phyloP scores from a whole-genome alignment of 306 rosid genomes.

The Ziziphus jujuba region DNA sequence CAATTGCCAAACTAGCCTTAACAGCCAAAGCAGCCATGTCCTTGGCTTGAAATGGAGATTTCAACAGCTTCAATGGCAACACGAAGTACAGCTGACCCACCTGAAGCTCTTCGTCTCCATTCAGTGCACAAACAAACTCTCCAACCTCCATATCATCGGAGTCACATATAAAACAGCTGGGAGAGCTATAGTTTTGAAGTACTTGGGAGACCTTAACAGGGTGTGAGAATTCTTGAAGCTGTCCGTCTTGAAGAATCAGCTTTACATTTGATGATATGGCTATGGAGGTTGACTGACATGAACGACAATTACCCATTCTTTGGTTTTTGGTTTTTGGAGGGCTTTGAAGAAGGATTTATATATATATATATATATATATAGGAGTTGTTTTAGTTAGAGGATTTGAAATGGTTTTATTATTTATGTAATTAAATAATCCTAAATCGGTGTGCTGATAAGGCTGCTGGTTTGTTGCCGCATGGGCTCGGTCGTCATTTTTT shows the following conservation, averaged over 20 bases:
- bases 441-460: too few species aligned
- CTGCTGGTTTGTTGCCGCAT: too few species aligned
- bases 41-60: constrained; percentile 13
- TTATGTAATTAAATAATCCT: too few species aligned
- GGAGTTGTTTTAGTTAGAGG: too few species aligned
- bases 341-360: not conserved
- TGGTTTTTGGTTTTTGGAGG: not conserved
- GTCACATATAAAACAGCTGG: constrained; percentile 13
- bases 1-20: constrained; percentile 25
- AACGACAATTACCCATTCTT: not conserved
- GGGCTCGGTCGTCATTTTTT: too few species aligned
- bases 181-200: not conserved
- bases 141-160: constrained; percentile 29
- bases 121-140: constrained; percentile 1
- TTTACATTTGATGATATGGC: constrained; percentile 3
- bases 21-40: constrained; percentile 29
- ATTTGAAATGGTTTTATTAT: too few species aligned
- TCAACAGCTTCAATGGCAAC: constrained; percentile 21
- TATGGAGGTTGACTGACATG: constrained; percentile 9
- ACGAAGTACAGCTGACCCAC: constrained; percentile 29
- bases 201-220: constrained; percentile 28
- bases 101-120: constrained; percentile 29
- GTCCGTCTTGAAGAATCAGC: constrained; percentile 29
- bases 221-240: constrained; percentile 25
- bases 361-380: too few species aligned